Evolutionary conservation across 441 rosid genomes (phyloP).

Genomic region (Breynia disticha): DNA sequence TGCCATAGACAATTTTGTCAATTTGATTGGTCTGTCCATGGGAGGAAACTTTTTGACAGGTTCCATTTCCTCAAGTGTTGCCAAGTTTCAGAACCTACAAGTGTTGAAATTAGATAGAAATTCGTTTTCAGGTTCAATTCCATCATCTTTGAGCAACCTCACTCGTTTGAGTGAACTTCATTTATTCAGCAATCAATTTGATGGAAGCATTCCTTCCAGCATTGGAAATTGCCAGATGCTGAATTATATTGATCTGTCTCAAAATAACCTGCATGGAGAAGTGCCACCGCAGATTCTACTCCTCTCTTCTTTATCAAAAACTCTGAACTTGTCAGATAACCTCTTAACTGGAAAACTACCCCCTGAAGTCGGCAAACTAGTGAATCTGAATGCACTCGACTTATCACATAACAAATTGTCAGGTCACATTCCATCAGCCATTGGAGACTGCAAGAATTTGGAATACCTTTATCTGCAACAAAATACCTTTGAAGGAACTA

Average conservation of each 20-base stretch:
- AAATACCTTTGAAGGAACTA: slow-evolving; percentile 21
- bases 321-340: slow-evolving; percentile 17
- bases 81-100: slow-evolving; percentile 16
- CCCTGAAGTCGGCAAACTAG: slow-evolving; percentile 1
- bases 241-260: background rate
- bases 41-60: slow-evolving; percentile 18
- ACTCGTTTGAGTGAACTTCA: background rate
- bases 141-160: slow-evolving; percentile 20
- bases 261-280: slow-evolving; percentile 9
- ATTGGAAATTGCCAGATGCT: slow-evolving; percentile 12
- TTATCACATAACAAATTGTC: slow-evolving; percentile 9
- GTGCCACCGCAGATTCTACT: slow-evolving; percentile 1
- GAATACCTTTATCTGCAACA: slow-evolving; percentile 5
- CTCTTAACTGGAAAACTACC: background rate
- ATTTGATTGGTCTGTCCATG: slow-evolving; percentile 11
- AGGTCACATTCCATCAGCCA: slow-evolving; percentile 18
- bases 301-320: background rate
- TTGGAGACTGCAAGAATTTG: slow-evolving; percentile 16
- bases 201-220: slow-evolving; percentile 16
- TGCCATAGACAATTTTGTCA: slow-evolving; percentile 17
- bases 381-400: background rate
- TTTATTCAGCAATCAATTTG: slow-evolving; percentile 7
- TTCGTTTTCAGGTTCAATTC: slow-evolving; percentile 27
- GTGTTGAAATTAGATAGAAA: slow-evolving; percentile 11
- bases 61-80: slow-evolving; percentile 28